Conservation (phyloP, 1,139 yeast species). For the Taphrina pruni region DNA sequence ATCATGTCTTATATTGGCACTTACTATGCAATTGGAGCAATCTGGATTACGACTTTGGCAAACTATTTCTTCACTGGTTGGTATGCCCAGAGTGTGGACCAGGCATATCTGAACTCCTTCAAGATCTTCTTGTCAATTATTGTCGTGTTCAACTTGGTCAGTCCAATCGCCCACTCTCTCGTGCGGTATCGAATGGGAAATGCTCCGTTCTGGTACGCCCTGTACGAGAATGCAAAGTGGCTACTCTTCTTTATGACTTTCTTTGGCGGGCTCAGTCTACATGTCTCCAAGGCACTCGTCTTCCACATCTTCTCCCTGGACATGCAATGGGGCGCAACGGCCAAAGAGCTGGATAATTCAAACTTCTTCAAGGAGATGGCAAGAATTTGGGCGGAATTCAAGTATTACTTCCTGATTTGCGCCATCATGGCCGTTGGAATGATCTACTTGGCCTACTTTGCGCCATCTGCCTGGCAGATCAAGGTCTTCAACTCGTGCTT, state of each 20-base stretch:
- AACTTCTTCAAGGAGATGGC: slow-evolving; percentile 45
- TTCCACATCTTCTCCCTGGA: slow-evolving; percentile 43
- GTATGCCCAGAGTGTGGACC: slow-evolving; percentile 43
- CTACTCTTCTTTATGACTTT: slow-evolving; percentile 41
- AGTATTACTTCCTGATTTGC: slow-evolving; percentile 15
- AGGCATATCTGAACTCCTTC: slow-evolving; percentile 43
- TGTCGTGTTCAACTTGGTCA: slow-evolving; percentile 44
- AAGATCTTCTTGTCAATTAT: slow-evolving; percentile 41
- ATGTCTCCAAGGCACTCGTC: slow-evolving; percentile 43
- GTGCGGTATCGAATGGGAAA: slow-evolving; percentile 43
- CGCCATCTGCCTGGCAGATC: slow-evolving; percentile 35
- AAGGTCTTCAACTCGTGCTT: slow-evolving; percentile 18
- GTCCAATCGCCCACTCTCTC: slow-evolving; percentile 44
- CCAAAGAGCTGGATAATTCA: slow-evolving; percentile 44
- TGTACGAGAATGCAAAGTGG: slow-evolving; percentile 26
- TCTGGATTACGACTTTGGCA: slow-evolving; percentile 40
- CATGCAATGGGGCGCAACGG: slow-evolving; percentile 47
- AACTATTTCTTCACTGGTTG: slow-evolving; percentile 45
- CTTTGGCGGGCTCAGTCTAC: slow-evolving; percentile 45
- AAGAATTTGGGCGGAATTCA: slow-evolving; percentile 39
- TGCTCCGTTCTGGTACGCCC: slow-evolving; percentile 36
- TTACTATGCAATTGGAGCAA: slow-evolving; percentile 44
- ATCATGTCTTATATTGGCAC: slow-evolving; percentile 45
- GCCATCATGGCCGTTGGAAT: slow-evolving; percentile 14
- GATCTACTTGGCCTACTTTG: slow-evolving; percentile 21